Evolutionary conservation across 371 early-diverging fungal genomes (phyloP).

Genomic region (Dichotomocladium elegans): DNA sequence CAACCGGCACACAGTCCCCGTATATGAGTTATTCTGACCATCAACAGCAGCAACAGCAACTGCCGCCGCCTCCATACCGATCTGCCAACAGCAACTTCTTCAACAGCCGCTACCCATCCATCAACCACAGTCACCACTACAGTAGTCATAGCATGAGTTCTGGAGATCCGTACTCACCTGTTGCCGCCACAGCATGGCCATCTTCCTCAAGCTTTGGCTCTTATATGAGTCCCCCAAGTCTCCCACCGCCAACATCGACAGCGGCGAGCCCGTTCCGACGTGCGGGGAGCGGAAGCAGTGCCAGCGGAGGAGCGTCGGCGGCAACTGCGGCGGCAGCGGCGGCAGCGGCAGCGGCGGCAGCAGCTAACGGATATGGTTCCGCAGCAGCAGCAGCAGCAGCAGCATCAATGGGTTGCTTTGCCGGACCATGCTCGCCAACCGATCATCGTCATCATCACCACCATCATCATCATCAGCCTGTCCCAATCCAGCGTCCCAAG

Average conservation of each 20-base stretch:
- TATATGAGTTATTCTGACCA: slow-evolving; percentile 16
- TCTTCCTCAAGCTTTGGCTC: slow-evolving; percentile 8
- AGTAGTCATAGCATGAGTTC: slow-evolving; percentile 1
- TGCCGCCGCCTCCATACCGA: slow-evolving; percentile 20
- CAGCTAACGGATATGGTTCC: slow-evolving; percentile 13
- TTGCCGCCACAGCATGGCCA: slow-evolving; percentile 7
- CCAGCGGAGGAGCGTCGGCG: slow-evolving; percentile 6
- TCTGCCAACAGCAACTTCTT: slow-evolving; percentile 15
- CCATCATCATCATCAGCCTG: background rate
- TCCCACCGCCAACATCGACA: slow-evolving; percentile 15
- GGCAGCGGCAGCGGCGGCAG: slow-evolving; percentile 4
- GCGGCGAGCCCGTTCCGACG: slow-evolving; percentile 14
- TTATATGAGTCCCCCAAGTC: slow-evolving; percentile 2
- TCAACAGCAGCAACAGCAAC: slow-evolving; percentile 10
- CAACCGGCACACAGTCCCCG: slow-evolving; percentile 10
- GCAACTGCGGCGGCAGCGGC: slow-evolving; percentile 6
- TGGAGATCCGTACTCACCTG: slow-evolving; percentile 1
- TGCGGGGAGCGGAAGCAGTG: too few species aligned
- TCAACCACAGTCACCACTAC: slow-evolving; percentile 1
- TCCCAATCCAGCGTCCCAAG: slow-evolving; percentile 51
- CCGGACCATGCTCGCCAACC: slow-evolving; percentile 1
- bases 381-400: slow-evolving; percentile 7
- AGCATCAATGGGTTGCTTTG: slow-evolving; percentile 3
- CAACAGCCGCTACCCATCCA: slow-evolving; percentile 4
- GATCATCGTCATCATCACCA: background rate